These are phyloP conservation scores for Botryotinia calthae DNA, from an alignment of 2,329 filamentous ascomycete species.

Conservation along the genomic window DNA sequence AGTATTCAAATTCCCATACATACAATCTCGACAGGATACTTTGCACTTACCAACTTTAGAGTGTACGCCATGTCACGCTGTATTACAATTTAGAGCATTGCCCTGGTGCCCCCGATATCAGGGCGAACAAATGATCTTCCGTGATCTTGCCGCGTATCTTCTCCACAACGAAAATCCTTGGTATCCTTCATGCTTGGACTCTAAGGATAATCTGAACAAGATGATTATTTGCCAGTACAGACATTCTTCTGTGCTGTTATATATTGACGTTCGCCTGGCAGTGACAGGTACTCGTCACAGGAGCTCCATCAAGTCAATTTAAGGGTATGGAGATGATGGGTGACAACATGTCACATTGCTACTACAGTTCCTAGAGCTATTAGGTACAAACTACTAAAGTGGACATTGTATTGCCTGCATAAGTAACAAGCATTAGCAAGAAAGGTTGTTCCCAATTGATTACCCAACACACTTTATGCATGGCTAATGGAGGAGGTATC, in stretches of 20 bases:
- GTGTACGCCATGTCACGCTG: background rate
- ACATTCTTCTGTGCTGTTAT: background rate
- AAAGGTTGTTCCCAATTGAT: background rate
- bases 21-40: background rate
- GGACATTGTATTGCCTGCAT: background rate
- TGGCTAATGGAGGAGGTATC: background rate
- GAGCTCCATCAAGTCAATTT: background rate
- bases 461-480: background rate
- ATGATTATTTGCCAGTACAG: background rate
- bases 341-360: background rate
- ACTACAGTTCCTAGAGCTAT: background rate
- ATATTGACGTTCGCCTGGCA: background rate
- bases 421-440: background rate
- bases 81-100: background rate
- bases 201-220: background rate
- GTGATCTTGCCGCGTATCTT: background rate
- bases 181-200: background rate
- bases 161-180: constrained; percentile 3
- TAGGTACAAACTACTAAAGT: background rate
- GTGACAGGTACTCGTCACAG: background rate
- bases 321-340: background rate
- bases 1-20: background rate
- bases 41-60: background rate
- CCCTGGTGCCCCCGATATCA: background rate
- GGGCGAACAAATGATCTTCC: constrained; percentile 3